Conservation (phyloP, 2,329 filamentous ascomycete genomes). For the Fusarium fujikuroi region DNA sequence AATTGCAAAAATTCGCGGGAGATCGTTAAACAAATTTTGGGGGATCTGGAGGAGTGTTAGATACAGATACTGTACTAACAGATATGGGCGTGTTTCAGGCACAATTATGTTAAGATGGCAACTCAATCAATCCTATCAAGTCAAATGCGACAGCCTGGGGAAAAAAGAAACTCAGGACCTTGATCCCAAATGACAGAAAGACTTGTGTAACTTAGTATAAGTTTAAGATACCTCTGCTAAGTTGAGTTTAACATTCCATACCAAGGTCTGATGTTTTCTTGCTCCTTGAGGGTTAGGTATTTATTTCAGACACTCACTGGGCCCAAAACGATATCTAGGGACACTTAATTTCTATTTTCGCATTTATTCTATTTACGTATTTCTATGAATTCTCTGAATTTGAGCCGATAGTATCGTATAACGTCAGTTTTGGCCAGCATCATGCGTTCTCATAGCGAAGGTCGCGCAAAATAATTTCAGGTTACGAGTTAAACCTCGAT, state of each 20-base stretch:
- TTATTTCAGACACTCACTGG: neutral
- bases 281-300: neutral
- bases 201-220: fast-evolving
- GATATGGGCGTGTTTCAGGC: fast-evolving
- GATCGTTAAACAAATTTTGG: too few relatives aligned
- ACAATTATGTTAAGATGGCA: fast-evolving
- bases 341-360: neutral
- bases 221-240: fast-evolving
- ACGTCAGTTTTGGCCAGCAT: too few relatives aligned
- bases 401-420: fast-evolving
- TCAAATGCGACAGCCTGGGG: neutral
- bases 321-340: neutral
- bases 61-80: fast-evolving
- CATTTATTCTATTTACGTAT: neutral
- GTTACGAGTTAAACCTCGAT: neutral
- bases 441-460: too few relatives aligned
- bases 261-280: too few relatives aligned
- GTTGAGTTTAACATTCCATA: neutral
- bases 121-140: fast-evolving
- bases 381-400: fast-evolving
- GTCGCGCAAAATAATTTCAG: too few relatives aligned
- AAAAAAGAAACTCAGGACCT: neutral
- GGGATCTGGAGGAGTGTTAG: too few relatives aligned
- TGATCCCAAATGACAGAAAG: neutral
- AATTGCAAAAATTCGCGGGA: too few relatives aligned